A percentile compares a stretch with the other conserved stretches of the same genome.
phyloP scores from a whole-genome alignment of 2,329 filamentous ascomycete species.

The Ascocoryne sarcoides region DNA sequence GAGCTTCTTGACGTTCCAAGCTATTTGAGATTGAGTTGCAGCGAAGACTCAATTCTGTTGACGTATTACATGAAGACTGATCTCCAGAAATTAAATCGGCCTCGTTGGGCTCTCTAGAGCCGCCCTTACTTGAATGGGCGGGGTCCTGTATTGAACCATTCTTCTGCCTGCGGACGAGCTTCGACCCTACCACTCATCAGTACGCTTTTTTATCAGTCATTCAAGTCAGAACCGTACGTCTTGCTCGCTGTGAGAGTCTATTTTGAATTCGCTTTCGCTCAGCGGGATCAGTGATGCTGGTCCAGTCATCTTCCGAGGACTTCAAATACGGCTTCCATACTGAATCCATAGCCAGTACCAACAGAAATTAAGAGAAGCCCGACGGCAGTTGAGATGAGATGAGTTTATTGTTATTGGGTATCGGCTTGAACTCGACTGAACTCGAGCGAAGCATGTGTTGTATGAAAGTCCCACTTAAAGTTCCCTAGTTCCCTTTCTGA shows the following conservation, averaged over 20 bases:
- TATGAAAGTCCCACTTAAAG: no score
- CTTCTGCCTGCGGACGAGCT: conserved; percentile 7
- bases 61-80: no score
- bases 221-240: conserved; percentile 10
- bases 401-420: no score
- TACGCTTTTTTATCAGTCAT: neutral
- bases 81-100: conserved; percentile 1
- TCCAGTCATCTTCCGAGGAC: conserved; percentile 27
- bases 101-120: conserved; percentile 3
- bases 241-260: conserved; percentile 22
- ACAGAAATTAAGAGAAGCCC: no score
- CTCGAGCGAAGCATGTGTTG: no score
- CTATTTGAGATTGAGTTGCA: neutral
- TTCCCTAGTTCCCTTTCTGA: no score
- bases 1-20: neutral
- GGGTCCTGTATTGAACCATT: neutral
- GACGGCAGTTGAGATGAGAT: no score
- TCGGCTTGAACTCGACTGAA: no score
- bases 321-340: conserved; percentile 15
- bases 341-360: conserved; percentile 9
- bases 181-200: conserved; percentile 7
- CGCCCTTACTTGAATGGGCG: conserved; percentile 2
- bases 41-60: conserved; percentile 4
- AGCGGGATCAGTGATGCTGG: conserved; percentile 24
- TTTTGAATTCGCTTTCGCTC: conserved; percentile 24